Evolutionary conservation across 805 yeast species (phyloP), one percentile per base, ranked within the genome.

Genomic region (Yamadazyma paraphyllophila): DNA sequence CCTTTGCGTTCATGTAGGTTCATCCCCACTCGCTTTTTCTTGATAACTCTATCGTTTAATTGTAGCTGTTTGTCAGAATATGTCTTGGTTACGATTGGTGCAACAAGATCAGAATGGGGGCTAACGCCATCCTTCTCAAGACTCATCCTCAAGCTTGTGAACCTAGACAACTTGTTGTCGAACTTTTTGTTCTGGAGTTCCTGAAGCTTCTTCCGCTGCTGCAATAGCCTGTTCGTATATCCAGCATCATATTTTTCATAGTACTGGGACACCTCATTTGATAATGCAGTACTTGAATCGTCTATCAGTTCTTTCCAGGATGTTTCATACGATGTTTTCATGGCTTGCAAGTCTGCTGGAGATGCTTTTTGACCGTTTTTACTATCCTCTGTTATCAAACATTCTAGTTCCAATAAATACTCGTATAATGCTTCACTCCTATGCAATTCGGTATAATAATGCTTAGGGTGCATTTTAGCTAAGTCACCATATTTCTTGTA

Each of bases 391-490:
- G 31, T 29, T 7, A n/a, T 36, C 4, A 29, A 13, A n/a, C 7
- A 11, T 24, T 41, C 49, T 26, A 39, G 15, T 4, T 56, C 57
- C 36, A 44, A 7, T 13, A 25, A 9, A 16, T 17, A 45, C 49
- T 71, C 76, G 73, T 73, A 71, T 3, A 50, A 31, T 0, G 68
- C 73, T 51, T 71, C 76, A 11, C 52, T 52, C 10, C 41, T 45
- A 7, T 61, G 65, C 36, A 59, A 49, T 15, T 54, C 39, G 35
- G 59, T 58, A 48, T 71, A 60, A 47, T 66, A 54, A 10, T 36
- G 10, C 17, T 57, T 44, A 1, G 75, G 67, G 41, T 49, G 60
- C 56, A 71, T 60, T 17, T 11, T 44, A 12, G 43, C 39, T 2
- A 42, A 16, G 3, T 7, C 12, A 1, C 51, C 53, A 38, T 35